Evolutionary conservation across 495 filamentous ascomycete genomes (phyloP), one percentile per base, ranked within the genome.

Genomic region (Oidiodendron maius): DNA sequence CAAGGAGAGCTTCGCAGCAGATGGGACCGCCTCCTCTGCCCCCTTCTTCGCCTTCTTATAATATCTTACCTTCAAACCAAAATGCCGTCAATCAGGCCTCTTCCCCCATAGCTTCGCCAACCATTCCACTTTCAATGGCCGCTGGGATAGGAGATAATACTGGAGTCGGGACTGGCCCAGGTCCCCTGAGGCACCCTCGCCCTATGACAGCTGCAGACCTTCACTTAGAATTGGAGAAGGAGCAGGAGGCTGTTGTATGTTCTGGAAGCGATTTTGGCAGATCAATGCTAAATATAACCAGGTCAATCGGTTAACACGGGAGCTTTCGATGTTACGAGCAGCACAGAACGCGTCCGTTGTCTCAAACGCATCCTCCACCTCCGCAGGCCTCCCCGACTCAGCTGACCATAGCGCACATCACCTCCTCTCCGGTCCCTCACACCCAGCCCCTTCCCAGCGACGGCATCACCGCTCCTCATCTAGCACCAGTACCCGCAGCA

Each of bases 271-370:
- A 23, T 50, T 55, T 23, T 54, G 20, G 5, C 17, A 9, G 23
- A 32, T 15, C 3, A 48, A 44, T 40, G 28, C 47, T 53, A 48
- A 58, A 46, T 41, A 17, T 16, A 39, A 50, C 28, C 59, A 94
- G 89, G 87, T 95, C 38, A 96, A 96, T 67, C 87, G 89, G 39
- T 77, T 96, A 44, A 91, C 87, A 2, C 82, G 90, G 46, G 90
- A 96, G 59, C 82, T 96, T 40, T 77, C 81, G 11, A 63, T 82
- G 32, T 81, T 96, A 34, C 84, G 90, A 48, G 78, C 78, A 32
- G 83, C 87, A 35, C 84, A 87, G 52, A 89, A 88, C 55, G 82
- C 85, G 12, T 91, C 85, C 11, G 86, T 88, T 24, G 82, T 81
- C 42, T 93, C 88, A 11, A 93, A 87, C 18, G 63, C 84, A 17